Base-by-base conservation (phyloP, 2,329 filamentous ascomycete genomes). In the Clonostachys chloroleuca region DNA sequence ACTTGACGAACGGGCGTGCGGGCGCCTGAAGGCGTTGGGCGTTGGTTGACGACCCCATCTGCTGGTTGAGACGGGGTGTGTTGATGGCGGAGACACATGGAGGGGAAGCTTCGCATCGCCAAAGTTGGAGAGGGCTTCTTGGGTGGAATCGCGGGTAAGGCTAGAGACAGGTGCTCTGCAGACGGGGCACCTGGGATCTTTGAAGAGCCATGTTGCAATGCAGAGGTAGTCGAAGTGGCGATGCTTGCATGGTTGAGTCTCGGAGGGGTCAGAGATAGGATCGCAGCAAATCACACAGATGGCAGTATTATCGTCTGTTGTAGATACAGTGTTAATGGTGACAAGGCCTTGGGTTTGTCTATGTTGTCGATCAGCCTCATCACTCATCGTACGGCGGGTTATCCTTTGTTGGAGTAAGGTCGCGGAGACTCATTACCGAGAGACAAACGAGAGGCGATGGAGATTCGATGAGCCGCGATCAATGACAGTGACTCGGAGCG, bases 201-300 rank as follows among this genome's bases (percentile, higher is more conserved):
- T 74, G 55, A 90, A 78, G 6, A 95, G 72, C 92, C 92, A 96
- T 66, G 78, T 91, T 18, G 85, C 68, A 6, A 96, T 78, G 64
- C 92, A 97, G 12, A 89, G 64, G 60, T 91, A 95, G 71, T 96
- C 91, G 62, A 95, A 96, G 55, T 84, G 82, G 48, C 74, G 69
- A 70, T 97, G 92, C 40, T 80, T 77, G 72, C 92, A 97, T 8
- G 92, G 91, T 17, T 78, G 70, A 8, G 88, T 81, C 44, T 85
- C 74, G 52, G 87, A 90, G 45, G 80, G 69, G 57, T 94, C 88
- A 10, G 82, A 81, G 58, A 96, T 75, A 46, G 70, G 60, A 48
- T 92, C 87, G 51, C 96, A 82, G 65, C 92, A 97, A 64, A 97
- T 94, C 52, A 95, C 89, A 65, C 92, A 96, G 24, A 9, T 30